A percentile compares a stretch with the other conserved stretches of the same genome.
Conservation (phyloP, 129 eudicot genomes). For the sunflower (Helianthus annuus) region HanXRQr2.0-SUNRISE NC_035448.2:183101505-183102004, state of each 20-base stretch:
- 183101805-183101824: not conserved
- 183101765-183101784: conserved; percentile 67
- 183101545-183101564: too few species aligned
- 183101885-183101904: conserved; percentile 45
- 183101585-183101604: conserved; percentile 6
- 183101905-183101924: conserved; percentile 61
- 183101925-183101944: conserved; percentile 70
- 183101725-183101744: conserved; percentile 70
- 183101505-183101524: too few species aligned
- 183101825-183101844: too few species aligned
- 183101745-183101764: conserved; percentile 80
- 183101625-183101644: conserved; percentile 12
- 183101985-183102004: conserved; percentile 36
- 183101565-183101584: too few species aligned
- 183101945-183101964: conserved; percentile 65
- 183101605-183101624: conserved; percentile 8
- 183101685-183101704: conserved; percentile 79
- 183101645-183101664: conserved; percentile 16
- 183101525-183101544: too few species aligned
- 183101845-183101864: too few species aligned
- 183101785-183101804: conserved; percentile 59
- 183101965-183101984: conserved; percentile 74
- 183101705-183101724: conserved; percentile 82
- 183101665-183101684: conserved; percentile 77
- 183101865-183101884: too few species aligned